These are phyloP conservation scores for Aphanomyces euteiches DNA, from an alignment of 352 stramenopile genomes.

Conservation along the genomic window DNA sequence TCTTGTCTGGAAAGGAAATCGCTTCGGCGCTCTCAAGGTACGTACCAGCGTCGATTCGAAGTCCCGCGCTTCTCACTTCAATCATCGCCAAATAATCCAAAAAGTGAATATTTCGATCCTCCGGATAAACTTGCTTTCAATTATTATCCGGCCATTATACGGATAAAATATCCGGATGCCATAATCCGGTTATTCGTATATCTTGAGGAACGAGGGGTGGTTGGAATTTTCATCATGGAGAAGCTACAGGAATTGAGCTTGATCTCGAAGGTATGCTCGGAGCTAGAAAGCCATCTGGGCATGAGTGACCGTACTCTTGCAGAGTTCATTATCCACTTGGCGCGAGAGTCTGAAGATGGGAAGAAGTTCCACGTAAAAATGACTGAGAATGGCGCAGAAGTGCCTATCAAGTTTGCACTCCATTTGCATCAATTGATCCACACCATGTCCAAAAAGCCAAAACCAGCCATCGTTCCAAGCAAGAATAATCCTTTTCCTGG, in stretches of 20 bases:
- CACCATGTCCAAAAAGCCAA: conserved; percentile 31
- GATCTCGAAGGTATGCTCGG: conserved; percentile 84
- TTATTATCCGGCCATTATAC: background rate
- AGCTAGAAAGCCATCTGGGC: conserved; percentile 89
- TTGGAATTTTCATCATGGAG: conserved; percentile 48
- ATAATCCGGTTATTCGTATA: background rate
- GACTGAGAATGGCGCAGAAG: conserved; percentile 32
- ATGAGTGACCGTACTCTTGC: conserved; percentile 96
- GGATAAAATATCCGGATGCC: conserved; percentile 10
- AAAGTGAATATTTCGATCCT: background rate
- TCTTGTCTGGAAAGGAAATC: background rate
- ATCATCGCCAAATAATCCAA: background rate
- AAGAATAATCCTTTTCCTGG: conserved; percentile 41
- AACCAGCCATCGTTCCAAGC: conserved; percentile 44
- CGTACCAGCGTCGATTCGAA: background rate
- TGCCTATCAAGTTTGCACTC: conserved; percentile 29
- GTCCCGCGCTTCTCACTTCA: background rate
- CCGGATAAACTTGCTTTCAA: background rate
- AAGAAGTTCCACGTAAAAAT: conserved; percentile 27
- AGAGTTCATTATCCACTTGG: conserved; percentile 94
- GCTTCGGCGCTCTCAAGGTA: background rate
- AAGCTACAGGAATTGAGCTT: conserved; percentile 86
- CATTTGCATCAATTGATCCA: conserved; percentile 33
- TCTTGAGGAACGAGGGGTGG: background rate
- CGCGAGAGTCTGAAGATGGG: conserved; percentile 43